Evolutionary conservation across 2,329 filamentous ascomycete genomes (phyloP).

Genomic region (Clarireedia hainanense): DNA sequence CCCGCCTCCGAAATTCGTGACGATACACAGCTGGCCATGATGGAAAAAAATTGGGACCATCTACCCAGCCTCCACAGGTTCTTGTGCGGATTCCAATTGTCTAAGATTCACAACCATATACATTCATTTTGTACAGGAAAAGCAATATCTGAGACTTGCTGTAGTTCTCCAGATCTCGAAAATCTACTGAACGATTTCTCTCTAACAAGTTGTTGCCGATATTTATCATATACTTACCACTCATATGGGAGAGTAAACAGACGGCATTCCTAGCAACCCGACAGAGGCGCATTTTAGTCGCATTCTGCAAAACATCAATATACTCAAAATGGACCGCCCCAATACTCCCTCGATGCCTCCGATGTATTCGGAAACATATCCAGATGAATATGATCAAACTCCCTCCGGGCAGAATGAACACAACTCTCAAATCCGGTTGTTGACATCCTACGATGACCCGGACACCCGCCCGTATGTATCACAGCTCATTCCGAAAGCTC

Average conservation of each 20-base stretch:
- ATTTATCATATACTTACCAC: not conserved
- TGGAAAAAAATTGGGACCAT: too few species aligned
- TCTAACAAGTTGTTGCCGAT: not conserved
- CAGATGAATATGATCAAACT: constrained; percentile 41
- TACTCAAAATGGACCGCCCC: constrained; percentile 31
- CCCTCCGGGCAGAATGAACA: constrained; percentile 36
- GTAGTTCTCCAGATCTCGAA: not conserved
- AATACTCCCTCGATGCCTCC: constrained; percentile 45
- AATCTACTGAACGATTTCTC: not conserved
- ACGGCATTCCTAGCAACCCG: too few species aligned
- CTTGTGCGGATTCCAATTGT: too few species aligned
- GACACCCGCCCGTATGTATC: constrained; percentile 48
- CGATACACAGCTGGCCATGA: too few species aligned
- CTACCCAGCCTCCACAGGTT: too few species aligned
- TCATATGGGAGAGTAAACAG: constrained; percentile 4
- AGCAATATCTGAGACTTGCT: not conserved
- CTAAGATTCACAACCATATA: not conserved
- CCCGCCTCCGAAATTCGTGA: not conserved
- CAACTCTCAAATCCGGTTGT: constrained; percentile 48
- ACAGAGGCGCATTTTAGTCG: constrained; percentile 10
- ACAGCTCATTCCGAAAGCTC: constrained; percentile 18
- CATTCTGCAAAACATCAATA: constrained; percentile 13
- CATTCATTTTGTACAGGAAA: not conserved
- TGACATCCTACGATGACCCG: constrained; percentile 55
- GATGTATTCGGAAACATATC: constrained; percentile 47